Evolutionary conservation across 2,329 filamentous ascomycete species (phyloP).

Genomic region (Penicillium sp.): DNA sequence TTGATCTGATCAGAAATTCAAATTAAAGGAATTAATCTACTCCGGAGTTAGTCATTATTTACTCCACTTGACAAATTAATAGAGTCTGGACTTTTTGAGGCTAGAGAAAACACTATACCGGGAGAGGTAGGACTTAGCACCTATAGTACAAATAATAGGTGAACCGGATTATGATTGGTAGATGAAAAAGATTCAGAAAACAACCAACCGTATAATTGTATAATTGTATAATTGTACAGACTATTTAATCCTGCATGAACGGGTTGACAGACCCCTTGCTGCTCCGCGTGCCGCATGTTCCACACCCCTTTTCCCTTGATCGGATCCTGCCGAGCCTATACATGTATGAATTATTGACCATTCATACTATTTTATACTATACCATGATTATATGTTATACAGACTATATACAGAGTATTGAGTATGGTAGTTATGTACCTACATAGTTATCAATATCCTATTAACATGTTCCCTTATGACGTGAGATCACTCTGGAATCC

Average conservation of each 20-base stretch:
- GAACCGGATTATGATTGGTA: neutral
- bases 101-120: neutral
- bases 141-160: neutral
- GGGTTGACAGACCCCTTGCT: conserved; percentile 32
- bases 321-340: conserved; percentile 8
- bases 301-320: conserved; percentile 20
- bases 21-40: no score
- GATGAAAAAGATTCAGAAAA: neutral
- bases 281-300: conserved; percentile 36
- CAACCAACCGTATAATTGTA: conserved; percentile 8
- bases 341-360: neutral
- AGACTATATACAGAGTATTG: neutral
- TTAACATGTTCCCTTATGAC: conserved; percentile 5
- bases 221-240: conserved; percentile 12
- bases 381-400: neutral
- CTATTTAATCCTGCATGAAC: conserved; percentile 29
- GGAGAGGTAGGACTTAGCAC: conserved; percentile 3
- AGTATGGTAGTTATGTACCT: no score
- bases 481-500: conserved; percentile 15
- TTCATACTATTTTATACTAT: neutral
- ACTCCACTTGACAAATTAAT: neutral
- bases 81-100: neutral
- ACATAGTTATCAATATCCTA: neutral
- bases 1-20: neutral
- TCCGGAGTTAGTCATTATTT: no score